These are phyloP conservation scores for Rubus idaeus DNA, from an alignment of 306 rosid species.

Conservation along the genomic window DNA sequence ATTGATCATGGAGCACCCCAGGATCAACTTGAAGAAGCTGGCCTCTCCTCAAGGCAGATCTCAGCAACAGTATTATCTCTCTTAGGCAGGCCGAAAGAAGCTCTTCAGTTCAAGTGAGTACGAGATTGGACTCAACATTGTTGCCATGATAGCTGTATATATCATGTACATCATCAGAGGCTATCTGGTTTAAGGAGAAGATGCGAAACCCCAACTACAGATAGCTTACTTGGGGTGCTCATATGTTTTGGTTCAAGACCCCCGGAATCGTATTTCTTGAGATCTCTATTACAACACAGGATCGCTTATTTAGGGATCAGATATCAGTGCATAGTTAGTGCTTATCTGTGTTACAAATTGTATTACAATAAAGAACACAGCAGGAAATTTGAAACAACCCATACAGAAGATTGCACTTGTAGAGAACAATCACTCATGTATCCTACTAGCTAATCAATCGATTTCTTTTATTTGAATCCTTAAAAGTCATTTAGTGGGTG, in stretches of 20 bases:
- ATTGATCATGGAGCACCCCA: slow-evolving; percentile 79
- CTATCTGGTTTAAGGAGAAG: neutral
- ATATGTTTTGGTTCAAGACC: neutral
- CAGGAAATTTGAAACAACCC: neutral
- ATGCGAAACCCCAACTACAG: slow-evolving; percentile 4
- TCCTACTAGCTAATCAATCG: neutral
- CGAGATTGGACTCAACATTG: slow-evolving; percentile 15
- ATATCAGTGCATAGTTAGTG: neutral
- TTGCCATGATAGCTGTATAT: slow-evolving; percentile 23
- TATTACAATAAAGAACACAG: slow-evolving; percentile 1
- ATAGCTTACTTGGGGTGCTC: slow-evolving; percentile 7
- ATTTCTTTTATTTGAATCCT: slow-evolving; percentile 5
- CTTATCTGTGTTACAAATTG: neutral
- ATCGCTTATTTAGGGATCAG: neutral
- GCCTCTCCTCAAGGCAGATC: slow-evolving; percentile 75
- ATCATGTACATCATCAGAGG: slow-evolving; percentile 14
- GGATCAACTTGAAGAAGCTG: slow-evolving; percentile 71
- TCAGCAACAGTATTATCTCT: slow-evolving; percentile 70
- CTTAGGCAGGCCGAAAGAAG: slow-evolving; percentile 69
- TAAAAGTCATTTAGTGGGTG: neutral
- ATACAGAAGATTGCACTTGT: neutral
- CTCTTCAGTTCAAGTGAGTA: slow-evolving; percentile 51
- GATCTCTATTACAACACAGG: neutral
- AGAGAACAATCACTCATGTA: neutral
- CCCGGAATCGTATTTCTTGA: slow-evolving; percentile 7